A percentile compares a stretch with the other conserved stretches of the same genome.
These are phyloP conservation scores for Vitellaria paradoxa DNA, from an alignment of 179 eudicot species.

Conservation along the genomic window DNA sequence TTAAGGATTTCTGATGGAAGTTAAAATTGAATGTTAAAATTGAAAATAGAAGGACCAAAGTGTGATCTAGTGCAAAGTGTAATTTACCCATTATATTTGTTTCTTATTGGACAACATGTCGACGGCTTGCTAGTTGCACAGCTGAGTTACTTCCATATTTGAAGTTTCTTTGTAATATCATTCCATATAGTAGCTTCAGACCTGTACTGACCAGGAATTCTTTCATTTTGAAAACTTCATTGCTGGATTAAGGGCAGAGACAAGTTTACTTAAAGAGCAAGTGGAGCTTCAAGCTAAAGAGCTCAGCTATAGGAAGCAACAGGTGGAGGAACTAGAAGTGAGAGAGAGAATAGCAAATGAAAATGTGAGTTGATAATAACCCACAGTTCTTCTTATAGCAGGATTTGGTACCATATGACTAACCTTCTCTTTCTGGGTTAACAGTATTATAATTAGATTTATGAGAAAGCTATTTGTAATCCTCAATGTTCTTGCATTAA, in stretches of 20 bases:
- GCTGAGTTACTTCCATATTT: not conserved
- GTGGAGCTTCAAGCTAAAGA: slow-evolving; percentile 80
- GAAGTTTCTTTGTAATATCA: not conserved
- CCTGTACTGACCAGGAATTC: slow-evolving; percentile 7
- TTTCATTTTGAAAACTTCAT: slow-evolving; percentile 26
- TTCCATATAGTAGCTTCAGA: slow-evolving; percentile 9
- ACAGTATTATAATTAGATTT: not conserved
- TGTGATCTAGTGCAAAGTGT: too few species aligned
- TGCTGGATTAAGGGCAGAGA: slow-evolving; percentile 78
- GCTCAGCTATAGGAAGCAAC: slow-evolving; percentile 62
- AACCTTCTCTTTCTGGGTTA: slow-evolving; percentile 1
- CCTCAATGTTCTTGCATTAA: not conserved
- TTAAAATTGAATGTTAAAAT: too few species aligned
- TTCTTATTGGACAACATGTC: not conserved
- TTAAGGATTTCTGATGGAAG: too few species aligned
- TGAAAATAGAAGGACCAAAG: too few species aligned
- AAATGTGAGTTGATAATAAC: slow-evolving; percentile 42
- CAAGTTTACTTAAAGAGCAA: slow-evolving; percentile 70
- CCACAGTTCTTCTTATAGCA: not conserved
- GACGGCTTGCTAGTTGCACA: too few species aligned
- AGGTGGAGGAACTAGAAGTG: slow-evolving; percentile 84
- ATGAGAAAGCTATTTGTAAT: not conserved
- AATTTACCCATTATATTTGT: not conserved
- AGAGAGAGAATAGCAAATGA: slow-evolving; percentile 94
- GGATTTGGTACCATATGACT: not conserved